Conservation (phyloP, 1,139 yeast species). For the Yueomyces sp. region DNA sequence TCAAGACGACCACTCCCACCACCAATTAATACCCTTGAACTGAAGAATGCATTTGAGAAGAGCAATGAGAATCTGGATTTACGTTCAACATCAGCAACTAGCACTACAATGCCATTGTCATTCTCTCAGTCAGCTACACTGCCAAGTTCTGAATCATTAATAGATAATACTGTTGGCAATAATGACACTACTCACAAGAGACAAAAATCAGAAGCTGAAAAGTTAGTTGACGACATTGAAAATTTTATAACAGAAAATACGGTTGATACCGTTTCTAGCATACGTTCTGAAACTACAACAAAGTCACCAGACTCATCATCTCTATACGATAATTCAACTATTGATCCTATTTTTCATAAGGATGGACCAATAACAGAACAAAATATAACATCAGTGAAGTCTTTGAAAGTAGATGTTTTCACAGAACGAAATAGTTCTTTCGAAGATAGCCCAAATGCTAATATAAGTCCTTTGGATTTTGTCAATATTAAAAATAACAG, state of each 20-base stretch:
- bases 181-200: constrained; percentile 10
- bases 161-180: background rate
- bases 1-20: constrained; percentile 11
- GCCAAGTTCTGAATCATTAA: background rate
- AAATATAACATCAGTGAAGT: too few relatives aligned
- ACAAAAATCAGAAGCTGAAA: constrained; percentile 23
- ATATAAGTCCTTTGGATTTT: too few relatives aligned
- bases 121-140: background rate
- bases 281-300: too few relatives aligned
- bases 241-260: constrained; percentile 6
- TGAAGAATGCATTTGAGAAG: background rate
- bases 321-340: constrained; percentile 8
- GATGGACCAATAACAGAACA: background rate
- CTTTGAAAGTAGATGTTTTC: too few relatives aligned
- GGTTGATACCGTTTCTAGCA: too few relatives aligned
- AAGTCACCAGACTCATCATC: background rate
- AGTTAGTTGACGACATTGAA: constrained; percentile 23
- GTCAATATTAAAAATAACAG: background rate
- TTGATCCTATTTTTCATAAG: constrained; percentile 1
- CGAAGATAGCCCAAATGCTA: too few relatives aligned
- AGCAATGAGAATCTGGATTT: too few relatives aligned
- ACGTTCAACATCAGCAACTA: too few relatives aligned
- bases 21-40: constrained; percentile 5
- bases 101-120: too few relatives aligned
- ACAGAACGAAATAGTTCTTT: too few relatives aligned